Conservation (phyloP, 1,284 basidiomycete species). For the Ustilago shanxiensis region DNA sequence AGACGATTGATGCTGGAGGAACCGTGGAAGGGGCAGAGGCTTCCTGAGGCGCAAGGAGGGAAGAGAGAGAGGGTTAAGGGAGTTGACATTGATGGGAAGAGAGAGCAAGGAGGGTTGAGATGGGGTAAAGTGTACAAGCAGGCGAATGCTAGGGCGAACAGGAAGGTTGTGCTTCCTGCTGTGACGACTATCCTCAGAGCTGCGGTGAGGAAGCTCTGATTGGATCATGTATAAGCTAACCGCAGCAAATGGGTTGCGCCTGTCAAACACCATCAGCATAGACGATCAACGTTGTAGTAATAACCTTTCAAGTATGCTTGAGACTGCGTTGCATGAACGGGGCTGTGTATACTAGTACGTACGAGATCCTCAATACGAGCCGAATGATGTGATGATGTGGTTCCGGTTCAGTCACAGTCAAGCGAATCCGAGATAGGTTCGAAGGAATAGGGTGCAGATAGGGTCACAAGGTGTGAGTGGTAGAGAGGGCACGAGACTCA, state of each 20-base stretch:
- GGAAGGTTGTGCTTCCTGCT: conserved; percentile 65
- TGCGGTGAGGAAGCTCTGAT: conserved; percentile 35
- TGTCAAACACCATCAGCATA: too few relatives aligned
- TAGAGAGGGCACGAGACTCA: neutral
- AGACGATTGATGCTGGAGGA: conserved; percentile 46
- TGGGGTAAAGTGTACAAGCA: conserved; percentile 60
- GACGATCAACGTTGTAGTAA: too few relatives aligned
- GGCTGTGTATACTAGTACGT: too few relatives aligned
- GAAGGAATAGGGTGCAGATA: neutral
- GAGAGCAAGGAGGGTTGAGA: conserved; percentile 14
- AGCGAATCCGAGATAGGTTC: too few relatives aligned
- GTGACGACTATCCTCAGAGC: conserved; percentile 46
- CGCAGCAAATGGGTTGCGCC: too few relatives aligned
- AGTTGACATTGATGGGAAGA: conserved; percentile 38
- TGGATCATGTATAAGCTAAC: too few relatives aligned
- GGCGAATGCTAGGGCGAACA: conserved; percentile 61
- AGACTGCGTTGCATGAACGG: neutral
- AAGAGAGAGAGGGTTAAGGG: conserved; percentile 58
- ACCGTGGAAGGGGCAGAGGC: conserved; percentile 57
- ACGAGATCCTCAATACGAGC: too few relatives aligned
- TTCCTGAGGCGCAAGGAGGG: conserved; percentile 41
- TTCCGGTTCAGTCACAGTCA: too few relatives aligned
- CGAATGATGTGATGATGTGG: too few relatives aligned
- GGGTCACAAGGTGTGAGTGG: neutral
- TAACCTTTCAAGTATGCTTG: too few relatives aligned